Base-by-base conservation (phyloP, 805 yeast species). In the Kregervanrija fluxuum region DNA sequence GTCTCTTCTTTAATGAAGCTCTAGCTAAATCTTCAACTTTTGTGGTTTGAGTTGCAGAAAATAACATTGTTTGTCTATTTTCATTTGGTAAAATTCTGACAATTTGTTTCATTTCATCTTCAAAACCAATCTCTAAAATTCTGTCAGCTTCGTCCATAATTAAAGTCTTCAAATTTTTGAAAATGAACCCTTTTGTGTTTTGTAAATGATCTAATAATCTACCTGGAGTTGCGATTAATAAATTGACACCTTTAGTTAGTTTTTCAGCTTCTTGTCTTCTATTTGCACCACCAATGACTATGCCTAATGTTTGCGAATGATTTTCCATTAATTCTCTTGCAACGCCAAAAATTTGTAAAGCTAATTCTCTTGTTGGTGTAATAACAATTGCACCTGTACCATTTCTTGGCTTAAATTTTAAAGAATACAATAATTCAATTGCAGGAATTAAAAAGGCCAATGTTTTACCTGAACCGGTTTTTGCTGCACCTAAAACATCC, bases 31-130 rank as follows among this genome's bases (percentile, higher is more conserved):
- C 99, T 66, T 93, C 98, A 52, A 93, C 99, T 68, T 95, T 93
- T 35, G 98, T 93, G 30, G 99, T 93, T 67, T 93, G 99, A 1
- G 99, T 93, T 40, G 99, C 99, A n/a, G 98, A 91, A 62, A 93
- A 93, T 51, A 93, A 70, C 98, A 93, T 91, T 35, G 95, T 76
- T 66, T 93, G 99, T 68, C 99, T 83, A 53, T 84, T 90, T 54
- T 88, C 91, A 49, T 79, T 84, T 38, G 99, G 99, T 58, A 93
- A 71, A 51, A 95, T 87, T 66, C 83, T 87, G 59, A 93, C 87
- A 60, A 93, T 93, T 67, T 93, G 98, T 64, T 77, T 85, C 98
- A 93, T 93, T 71, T 93, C 99, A 55, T 95, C 98, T 70, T 93
- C 99, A 69, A 93, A 93, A 50, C 99, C 99, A 59, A 90, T 89